A percentile compares a stretch with the other conserved stretches of the same genome.
Conservation (phyloP, 2,329 filamentous ascomycete genomes). For the Verruconis gallopava region DNA sequence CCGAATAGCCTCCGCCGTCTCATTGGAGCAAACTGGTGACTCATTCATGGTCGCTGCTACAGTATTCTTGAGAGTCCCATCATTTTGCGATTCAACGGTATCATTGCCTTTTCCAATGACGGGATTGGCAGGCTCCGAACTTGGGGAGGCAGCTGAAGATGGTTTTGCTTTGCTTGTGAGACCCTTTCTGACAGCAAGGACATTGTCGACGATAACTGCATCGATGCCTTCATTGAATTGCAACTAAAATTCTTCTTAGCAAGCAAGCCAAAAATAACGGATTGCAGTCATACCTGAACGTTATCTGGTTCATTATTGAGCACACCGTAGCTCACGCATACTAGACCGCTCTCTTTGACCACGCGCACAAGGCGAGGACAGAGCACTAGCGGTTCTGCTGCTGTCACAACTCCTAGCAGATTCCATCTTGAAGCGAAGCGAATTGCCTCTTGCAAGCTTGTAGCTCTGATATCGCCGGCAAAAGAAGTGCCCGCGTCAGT, state of each 20-base stretch:
- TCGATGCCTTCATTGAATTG: slow-evolving; percentile 96
- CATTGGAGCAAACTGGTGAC: too few relatives aligned
- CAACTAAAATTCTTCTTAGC: slow-evolving; percentile 34
- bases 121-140: too few relatives aligned
- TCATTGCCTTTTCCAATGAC: too few relatives aligned
- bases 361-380: slow-evolving; percentile 81
- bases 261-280: not conserved
- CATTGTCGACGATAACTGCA: slow-evolving; percentile 92
- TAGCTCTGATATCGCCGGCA: slow-evolving; percentile 81
- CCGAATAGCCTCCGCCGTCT: too few relatives aligned
- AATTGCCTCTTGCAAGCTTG: slow-evolving; percentile 86
- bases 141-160: not conserved
- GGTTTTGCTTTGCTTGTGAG: slow-evolving; percentile 28
- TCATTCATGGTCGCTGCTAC: too few relatives aligned
- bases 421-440: slow-evolving; percentile 94
- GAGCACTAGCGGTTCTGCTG: slow-evolving; percentile 78
- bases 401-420: slow-evolving; percentile 75
- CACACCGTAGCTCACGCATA: slow-evolving; percentile 89
- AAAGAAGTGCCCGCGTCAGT: slow-evolving; percentile 72
- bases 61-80: too few relatives aligned
- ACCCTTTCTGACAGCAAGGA: slow-evolving; percentile 83
- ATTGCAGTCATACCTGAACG: slow-evolving; percentile 54
- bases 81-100: too few relatives aligned
- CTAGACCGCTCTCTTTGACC: slow-evolving; percentile 84
- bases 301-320: slow-evolving; percentile 79